Evolutionary conservation across 2,329 filamentous ascomycete genomes (phyloP).

Genomic region (Triangularia verruculosa): DNA sequence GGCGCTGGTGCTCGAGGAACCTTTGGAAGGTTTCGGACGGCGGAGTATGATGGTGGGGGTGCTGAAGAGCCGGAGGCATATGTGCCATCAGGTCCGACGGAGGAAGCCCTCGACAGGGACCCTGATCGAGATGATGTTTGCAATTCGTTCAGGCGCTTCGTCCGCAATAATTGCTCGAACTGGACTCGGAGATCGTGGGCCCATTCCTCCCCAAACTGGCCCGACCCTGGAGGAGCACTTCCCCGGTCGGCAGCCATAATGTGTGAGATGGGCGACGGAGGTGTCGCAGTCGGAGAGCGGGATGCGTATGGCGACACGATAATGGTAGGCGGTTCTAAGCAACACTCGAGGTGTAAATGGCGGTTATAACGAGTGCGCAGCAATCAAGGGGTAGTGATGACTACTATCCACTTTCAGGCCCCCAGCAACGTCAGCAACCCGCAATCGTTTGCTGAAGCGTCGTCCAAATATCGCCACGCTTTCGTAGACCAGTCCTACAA

Average conservation of each 20-base stretch:
- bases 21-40: constrained; percentile 49
- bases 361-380: background rate
- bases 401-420: constrained; percentile 10
- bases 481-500: background rate
- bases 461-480: constrained; percentile 14
- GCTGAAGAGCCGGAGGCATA: constrained; percentile 37
- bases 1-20: constrained; percentile 69
- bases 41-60: constrained; percentile 48
- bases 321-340: background rate
- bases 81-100: constrained; percentile 44
- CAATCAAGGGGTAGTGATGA: constrained; percentile 2
- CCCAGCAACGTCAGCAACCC: constrained; percentile 18
- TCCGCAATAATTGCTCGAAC: constrained; percentile 83
- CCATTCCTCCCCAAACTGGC: constrained; percentile 66
- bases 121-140: constrained; percentile 59
- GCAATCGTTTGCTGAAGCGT: constrained; percentile 9
- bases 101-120: constrained; percentile 55
- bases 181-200: constrained; percentile 75
- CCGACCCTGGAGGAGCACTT: constrained; percentile 28
- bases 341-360: background rate
- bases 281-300: background rate
- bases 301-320: background rate
- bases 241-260: constrained; percentile 32
- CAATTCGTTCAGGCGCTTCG: constrained; percentile 82
- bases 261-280: constrained; percentile 14